These are phyloP conservation scores for Staphylotrichum longicolle DNA, from an alignment of 495 filamentous ascomycete species.

Conservation along the genomic window DNA sequence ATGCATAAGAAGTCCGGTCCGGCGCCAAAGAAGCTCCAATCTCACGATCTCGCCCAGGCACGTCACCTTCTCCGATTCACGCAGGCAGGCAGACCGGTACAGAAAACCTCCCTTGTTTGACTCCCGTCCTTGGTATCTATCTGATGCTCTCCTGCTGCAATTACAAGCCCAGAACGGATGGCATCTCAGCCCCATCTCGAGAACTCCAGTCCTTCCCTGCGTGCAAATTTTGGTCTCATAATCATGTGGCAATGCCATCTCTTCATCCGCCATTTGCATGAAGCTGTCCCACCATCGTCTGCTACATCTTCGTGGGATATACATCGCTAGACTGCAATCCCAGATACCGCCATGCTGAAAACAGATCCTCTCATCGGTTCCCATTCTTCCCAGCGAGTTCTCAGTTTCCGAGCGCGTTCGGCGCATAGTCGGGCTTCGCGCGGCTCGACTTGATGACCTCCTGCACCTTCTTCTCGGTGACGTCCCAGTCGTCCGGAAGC, in stretches of 20 bases:
- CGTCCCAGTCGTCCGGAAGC: slow-evolving; percentile 72
- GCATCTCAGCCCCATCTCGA: slow-evolving; percentile 5
- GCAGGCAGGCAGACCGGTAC: neutral
- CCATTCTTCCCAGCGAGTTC: neutral
- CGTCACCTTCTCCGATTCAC: neutral
- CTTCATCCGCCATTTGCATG: neutral
- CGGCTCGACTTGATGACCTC: slow-evolving; percentile 77
- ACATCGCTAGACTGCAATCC: neutral
- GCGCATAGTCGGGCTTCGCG: slow-evolving; percentile 59
- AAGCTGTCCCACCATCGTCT: neutral
- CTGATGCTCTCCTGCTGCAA: slow-evolving; percentile 19
- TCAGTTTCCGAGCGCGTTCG: slow-evolving; percentile 33
- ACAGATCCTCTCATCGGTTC: neutral
- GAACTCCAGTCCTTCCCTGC: slow-evolving; percentile 9
- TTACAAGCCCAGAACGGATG: slow-evolving; percentile 18
- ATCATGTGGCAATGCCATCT: slow-evolving; percentile 17
- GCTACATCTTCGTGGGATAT: neutral
- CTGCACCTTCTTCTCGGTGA: slow-evolving; percentile 77
- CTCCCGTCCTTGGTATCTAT: slow-evolving; percentile 29
- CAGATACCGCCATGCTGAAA: neutral
- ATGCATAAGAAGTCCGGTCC: slow-evolving; percentile 3
- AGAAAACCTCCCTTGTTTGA: slow-evolving; percentile 1
- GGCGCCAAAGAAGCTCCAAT: slow-evolving; percentile 11
- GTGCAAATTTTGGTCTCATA: slow-evolving; percentile 16
- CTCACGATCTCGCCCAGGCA: neutral